Percentiles rank a stretch among this genome's conserved stretches.
Evolutionary conservation across 805 yeast species (phyloP).

Genomic region (Myxozyma lipomycoides): DNA sequence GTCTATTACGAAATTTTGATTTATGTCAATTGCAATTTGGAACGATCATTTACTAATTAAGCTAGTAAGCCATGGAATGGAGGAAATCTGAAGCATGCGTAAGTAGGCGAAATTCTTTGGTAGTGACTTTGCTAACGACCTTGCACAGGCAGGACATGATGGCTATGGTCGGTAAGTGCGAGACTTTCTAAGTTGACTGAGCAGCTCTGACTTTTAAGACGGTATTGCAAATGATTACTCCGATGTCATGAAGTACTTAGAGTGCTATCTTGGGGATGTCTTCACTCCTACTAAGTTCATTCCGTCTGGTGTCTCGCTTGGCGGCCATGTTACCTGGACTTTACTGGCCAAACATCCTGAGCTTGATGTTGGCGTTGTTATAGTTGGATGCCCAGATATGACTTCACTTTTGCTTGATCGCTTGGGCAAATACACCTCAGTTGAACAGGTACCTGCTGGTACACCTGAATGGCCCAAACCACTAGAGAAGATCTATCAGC

Average conservation of each 20-base stretch:
- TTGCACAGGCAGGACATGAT: constrained; percentile 43
- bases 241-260: constrained; percentile 45
- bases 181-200: not conserved
- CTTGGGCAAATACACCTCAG: constrained; percentile 29
- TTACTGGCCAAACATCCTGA: constrained; percentile 43
- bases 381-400: constrained; percentile 50
- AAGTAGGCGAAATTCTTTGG: not conserved
- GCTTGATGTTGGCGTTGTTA: constrained; percentile 46
- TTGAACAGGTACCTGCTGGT: constrained; percentile 16
- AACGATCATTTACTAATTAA: not conserved
- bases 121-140: not conserved
- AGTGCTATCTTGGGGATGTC: constrained; percentile 37
- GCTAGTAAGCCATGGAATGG: constrained; percentile 45
- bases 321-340: constrained; percentile 55
- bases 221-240: constrained; percentile 45
- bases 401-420: constrained; percentile 46
- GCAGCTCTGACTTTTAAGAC: constrained; percentile 2
- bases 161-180: constrained; percentile 43
- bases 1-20: not conserved
- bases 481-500: constrained; percentile 16
- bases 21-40: not conserved
- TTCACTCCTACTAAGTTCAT: constrained; percentile 38
- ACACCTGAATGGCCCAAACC: constrained; percentile 27
- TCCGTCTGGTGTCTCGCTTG: constrained; percentile 51
- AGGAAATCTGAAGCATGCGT: constrained; percentile 49